These are phyloP conservation scores for barrel medic (Medicago truncatula) DNA, from an alignment of 306 rosid species.

Conservation along the genomic window MtrunA17r5.0-ANR NC_053049.1:15909001-15909500, in stretches of 20 bases:
- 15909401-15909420: too few species aligned
- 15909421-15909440: too few species aligned
- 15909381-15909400: too few species aligned
- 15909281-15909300: too few species aligned
- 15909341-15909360: too few species aligned
- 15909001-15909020: conserved; percentile 37
- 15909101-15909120: conserved; percentile 9
- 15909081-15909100: conserved; percentile 40
- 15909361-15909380: too few species aligned
- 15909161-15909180: background rate
- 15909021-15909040: conserved; percentile 24
- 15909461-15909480: too few species aligned
- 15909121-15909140: conserved; percentile 8
- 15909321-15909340: too few species aligned
- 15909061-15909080: conserved; percentile 33
- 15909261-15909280: too few species aligned
- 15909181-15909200: background rate
- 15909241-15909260: background rate
- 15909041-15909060: conserved; percentile 34
- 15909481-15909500: too few species aligned
- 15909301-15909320: too few species aligned
- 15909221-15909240: background rate
- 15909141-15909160: conserved; percentile 28
- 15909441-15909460: too few species aligned
- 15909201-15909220: background rate